A percentile compares a stretch with the other conserved stretches of the same genome.
These are phyloP conservation scores for Backusella westeae DNA, from an alignment of 192 early-diverging fungal genomes.

Conservation along the genomic window DNA sequence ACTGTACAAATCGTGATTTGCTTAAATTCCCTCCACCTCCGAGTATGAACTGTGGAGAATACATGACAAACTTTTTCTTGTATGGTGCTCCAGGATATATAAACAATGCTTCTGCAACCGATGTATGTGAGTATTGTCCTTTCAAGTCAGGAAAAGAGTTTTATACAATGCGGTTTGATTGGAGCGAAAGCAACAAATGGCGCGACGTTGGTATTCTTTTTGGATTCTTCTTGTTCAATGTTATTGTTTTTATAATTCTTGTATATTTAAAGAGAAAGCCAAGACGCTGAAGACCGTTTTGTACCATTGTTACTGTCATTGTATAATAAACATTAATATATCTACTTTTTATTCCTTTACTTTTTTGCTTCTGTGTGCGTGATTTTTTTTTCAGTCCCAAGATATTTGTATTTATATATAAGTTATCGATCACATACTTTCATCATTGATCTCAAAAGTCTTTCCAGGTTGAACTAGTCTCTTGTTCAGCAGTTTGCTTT, in stretches of 20 bases:
- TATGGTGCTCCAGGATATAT: constrained; percentile 6
- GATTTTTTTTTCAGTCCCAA: not conserved
- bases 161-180: constrained; percentile 39
- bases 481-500: not conserved
- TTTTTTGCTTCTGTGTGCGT: not conserved
- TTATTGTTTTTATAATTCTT: constrained; percentile 40
- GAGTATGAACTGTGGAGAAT: constrained; percentile 59
- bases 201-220: constrained; percentile 68
- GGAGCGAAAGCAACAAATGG: constrained; percentile 63
- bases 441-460: not conserved
- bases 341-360: not conserved
- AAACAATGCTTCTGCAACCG: constrained; percentile 11
- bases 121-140: constrained; percentile 60
- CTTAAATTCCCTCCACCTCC: constrained; percentile 50
- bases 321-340: not conserved
- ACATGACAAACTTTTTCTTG: constrained; percentile 22
- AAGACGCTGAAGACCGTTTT: constrained; percentile 8
- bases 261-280: constrained; percentile 38
- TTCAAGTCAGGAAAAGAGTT: constrained; percentile 59
- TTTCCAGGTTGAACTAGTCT: not conserved
- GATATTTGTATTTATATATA: not conserved
- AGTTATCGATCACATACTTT: not conserved
- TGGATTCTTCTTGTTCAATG: constrained; percentile 59
- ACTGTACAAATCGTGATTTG: constrained; percentile 52
- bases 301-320: not conserved